phyloP scores from a whole-genome alignment of 805 yeast genomes.

The Candida patagonica region DNA sequence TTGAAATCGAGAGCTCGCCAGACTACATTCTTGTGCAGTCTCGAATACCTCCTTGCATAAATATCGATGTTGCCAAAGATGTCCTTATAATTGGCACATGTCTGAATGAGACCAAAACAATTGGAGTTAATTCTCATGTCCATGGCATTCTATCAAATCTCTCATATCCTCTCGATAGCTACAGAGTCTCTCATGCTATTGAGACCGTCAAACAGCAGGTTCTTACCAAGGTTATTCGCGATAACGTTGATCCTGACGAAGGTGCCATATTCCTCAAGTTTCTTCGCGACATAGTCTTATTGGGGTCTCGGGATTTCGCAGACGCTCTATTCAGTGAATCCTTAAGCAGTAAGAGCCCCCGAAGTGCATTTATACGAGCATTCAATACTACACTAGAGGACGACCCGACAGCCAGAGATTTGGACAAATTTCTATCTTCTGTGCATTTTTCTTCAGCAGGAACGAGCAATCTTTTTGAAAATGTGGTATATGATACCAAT shows the following conservation, averaged over 20 bases:
- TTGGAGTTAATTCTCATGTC: not conserved
- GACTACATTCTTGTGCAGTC: slow-evolving; percentile 5
- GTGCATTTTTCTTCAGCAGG: not conserved
- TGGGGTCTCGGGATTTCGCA: slow-evolving; percentile 14
- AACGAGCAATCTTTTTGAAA: slow-evolving; percentile 10
- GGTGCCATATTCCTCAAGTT: slow-evolving; percentile 10
- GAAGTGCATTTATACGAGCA: too few relatives aligned
- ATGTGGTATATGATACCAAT: slow-evolving; percentile 11
- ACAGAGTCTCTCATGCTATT: slow-evolving; percentile 6
- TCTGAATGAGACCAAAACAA: slow-evolving; percentile 1
- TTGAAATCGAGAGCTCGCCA: slow-evolving; percentile 2
- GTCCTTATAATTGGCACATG: slow-evolving; percentile 13
- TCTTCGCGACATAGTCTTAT: slow-evolving; percentile 11
- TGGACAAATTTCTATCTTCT: not conserved
- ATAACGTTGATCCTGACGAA: slow-evolving; percentile 5
- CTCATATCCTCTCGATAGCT: slow-evolving; percentile 8
- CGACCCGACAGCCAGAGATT: not conserved
- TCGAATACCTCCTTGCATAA: slow-evolving; percentile 8
- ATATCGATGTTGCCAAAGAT: slow-evolving; percentile 9
- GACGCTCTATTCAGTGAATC: slow-evolving; percentile 1
- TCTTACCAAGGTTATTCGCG: slow-evolving; percentile 10
- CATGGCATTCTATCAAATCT: slow-evolving; percentile 5
- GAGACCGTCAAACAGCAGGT: slow-evolving; percentile 6
- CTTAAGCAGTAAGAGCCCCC: too few relatives aligned
- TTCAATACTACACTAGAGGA: slow-evolving; percentile 1